phyloP scores from a whole-genome alignment of 208 protist genomes.

The Naegleria gruberi region DNA sequence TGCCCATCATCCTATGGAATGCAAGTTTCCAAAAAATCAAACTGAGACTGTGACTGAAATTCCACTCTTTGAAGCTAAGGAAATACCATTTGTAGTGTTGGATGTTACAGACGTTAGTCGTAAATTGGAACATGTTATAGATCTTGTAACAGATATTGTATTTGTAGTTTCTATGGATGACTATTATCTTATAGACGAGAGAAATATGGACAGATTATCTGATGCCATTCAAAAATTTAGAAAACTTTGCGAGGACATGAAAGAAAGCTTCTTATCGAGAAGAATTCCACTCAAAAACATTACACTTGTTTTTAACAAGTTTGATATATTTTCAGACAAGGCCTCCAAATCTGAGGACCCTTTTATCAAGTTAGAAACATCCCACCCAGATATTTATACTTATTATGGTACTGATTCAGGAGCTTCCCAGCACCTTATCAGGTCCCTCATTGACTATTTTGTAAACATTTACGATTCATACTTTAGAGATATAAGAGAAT shows the following conservation, averaged over 20 bases:
- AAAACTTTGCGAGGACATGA: not conserved
- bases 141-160: not conserved
- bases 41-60: no score
- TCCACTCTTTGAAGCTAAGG: no score
- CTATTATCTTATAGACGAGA: not conserved
- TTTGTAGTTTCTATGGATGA: not conserved
- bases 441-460: not conserved
- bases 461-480: not conserved
- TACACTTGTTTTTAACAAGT: not conserved
- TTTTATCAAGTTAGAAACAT: not conserved
- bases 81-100: no score
- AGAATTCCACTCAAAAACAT: not conserved
- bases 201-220: not conserved
- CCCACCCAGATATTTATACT: not conserved
- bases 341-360: not conserved
- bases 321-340: not conserved
- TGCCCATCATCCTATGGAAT: no score
- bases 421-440: not conserved
- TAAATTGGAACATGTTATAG: not conserved
- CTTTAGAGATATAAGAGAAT: not conserved
- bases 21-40: no score
- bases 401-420: not conserved
- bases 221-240: not conserved
- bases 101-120: no score
- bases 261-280: not conserved